Percentiles rank a stretch among this genome's conserved stretches.
Evolutionary conservation across 768 basidiomycete species (phyloP).

Genomic region (Flagelloscypha sp.): DNA sequence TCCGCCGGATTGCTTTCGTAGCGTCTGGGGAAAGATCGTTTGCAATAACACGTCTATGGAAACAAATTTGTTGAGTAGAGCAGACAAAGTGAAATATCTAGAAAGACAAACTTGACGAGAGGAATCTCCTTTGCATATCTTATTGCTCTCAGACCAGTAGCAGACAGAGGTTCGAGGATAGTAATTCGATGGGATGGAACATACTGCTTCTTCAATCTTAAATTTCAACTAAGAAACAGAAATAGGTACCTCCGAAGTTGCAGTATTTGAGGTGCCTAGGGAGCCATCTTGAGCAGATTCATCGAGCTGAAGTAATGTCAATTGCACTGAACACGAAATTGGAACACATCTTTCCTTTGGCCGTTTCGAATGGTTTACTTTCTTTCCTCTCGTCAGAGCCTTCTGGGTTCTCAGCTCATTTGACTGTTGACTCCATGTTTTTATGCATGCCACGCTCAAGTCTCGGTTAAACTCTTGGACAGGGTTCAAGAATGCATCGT

Average conservation of each 20-base stretch:
- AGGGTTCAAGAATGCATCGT: conserved; percentile 92
- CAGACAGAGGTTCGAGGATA: conserved; percentile 88
- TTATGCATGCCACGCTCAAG: conserved; percentile 83
- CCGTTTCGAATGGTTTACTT: too few relatives aligned
- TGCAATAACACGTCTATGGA: conserved; percentile 78
- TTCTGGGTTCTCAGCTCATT: too few relatives aligned
- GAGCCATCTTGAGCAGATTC: too few relatives aligned
- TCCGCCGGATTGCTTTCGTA: conserved; percentile 76
- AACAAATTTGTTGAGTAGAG: conserved; percentile 9
- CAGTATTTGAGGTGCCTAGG: too few relatives aligned
- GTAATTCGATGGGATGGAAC: conserved; percentile 60
- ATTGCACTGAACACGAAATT: too few relatives aligned
- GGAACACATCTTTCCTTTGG: conserved; percentile 39
- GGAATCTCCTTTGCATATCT: conserved; percentile 98
- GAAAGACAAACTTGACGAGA: conserved; percentile 58
- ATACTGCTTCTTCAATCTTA: conserved; percentile 28
- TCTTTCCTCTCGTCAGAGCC: conserved; percentile 52
- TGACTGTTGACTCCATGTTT: conserved; percentile 86
- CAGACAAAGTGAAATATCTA: conserved; percentile 4
- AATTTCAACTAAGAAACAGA: conserved; percentile 1
- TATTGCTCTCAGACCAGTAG: conserved; percentile 91
- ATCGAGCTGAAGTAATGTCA: too few relatives aligned
- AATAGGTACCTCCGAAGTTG: too few relatives aligned
- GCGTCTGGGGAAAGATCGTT: conserved; percentile 88
- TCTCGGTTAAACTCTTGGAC: conserved; percentile 99